Evolutionary conservation across 2,329 filamentous ascomycete genomes (phyloP).

Genomic region (Neospermospora avenae): DNA sequence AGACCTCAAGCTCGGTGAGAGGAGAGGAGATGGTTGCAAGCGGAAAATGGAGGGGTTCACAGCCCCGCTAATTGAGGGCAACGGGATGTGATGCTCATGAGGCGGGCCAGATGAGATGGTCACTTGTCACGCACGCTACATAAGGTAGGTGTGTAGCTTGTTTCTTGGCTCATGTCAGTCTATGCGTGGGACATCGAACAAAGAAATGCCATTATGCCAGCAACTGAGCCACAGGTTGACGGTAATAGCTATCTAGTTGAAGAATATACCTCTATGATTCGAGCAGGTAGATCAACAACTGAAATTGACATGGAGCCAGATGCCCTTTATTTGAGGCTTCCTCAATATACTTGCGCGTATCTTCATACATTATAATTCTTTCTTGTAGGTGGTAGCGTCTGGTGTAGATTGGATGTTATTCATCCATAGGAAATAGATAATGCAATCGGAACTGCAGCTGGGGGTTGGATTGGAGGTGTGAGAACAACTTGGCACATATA

Average conservation of each 20-base stretch:
- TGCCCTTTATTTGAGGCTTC: no score
- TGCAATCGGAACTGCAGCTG: not conserved
- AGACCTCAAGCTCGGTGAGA: not conserved
- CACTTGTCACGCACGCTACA: not conserved
- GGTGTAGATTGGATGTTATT: not conserved
- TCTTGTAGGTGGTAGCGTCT: not conserved
- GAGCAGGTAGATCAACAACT: no score
- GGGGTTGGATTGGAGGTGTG: not conserved
- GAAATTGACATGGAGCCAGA: no score
- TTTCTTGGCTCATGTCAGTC: slow-evolving; percentile 1
- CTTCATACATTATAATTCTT: no score
- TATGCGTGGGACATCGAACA: not conserved
- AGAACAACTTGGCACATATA: not conserved
- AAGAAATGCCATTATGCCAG: no score
- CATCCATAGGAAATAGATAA: not conserved
- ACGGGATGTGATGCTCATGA: not conserved
- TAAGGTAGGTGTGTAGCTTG: no score
- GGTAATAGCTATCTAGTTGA: no score
- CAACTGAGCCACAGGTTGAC: no score
- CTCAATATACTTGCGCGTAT: no score
- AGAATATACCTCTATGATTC: no score
- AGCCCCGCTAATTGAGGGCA: not conserved
- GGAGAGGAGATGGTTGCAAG: not conserved
- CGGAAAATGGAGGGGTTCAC: not conserved
- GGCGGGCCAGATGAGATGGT: not conserved